Evolutionary conservation across 345 rosid species (phyloP).

Genomic region (Linum trigynum): DNA sequence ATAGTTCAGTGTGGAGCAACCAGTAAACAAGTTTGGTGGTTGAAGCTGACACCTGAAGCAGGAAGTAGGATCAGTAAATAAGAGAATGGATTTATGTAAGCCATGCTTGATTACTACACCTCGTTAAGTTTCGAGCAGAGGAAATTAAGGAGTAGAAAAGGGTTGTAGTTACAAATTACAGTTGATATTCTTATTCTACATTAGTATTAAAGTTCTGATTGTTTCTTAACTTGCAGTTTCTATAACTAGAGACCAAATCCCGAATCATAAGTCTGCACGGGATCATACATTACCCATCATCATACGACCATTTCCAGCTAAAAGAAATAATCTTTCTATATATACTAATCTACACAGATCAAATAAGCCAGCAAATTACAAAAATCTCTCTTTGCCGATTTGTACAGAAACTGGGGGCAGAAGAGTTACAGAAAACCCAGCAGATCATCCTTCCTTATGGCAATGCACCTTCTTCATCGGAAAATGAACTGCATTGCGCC

Average conservation of each 20-base stretch:
- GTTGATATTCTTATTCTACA: too few relatives aligned
- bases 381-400: constrained; percentile 34
- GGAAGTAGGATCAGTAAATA: not conserved
- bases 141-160: too few relatives aligned
- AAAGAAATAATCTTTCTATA: constrained; percentile 17
- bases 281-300: constrained; percentile 13
- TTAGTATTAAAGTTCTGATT: too few relatives aligned
- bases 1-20: too few relatives aligned
- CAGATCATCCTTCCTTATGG: constrained; percentile 35
- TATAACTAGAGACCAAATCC: not conserved
- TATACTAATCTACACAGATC: constrained; percentile 35
- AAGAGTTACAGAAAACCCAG: constrained; percentile 27
- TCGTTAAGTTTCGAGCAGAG: too few relatives aligned
- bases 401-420: constrained; percentile 30
- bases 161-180: too few relatives aligned
- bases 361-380: constrained; percentile 28
- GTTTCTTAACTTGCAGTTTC: not conserved
- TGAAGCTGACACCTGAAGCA: too few relatives aligned
- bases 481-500: constrained; percentile 33
- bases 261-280: not conserved
- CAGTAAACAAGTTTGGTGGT: too few relatives aligned
- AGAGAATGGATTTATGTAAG: constrained; percentile 5
- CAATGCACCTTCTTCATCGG: constrained; percentile 50
- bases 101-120: constrained; percentile 6
- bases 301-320: not conserved